Base-by-base conservation (phyloP, 108 stramenopile genomes). In the Nitzschia putrida region DNA sequence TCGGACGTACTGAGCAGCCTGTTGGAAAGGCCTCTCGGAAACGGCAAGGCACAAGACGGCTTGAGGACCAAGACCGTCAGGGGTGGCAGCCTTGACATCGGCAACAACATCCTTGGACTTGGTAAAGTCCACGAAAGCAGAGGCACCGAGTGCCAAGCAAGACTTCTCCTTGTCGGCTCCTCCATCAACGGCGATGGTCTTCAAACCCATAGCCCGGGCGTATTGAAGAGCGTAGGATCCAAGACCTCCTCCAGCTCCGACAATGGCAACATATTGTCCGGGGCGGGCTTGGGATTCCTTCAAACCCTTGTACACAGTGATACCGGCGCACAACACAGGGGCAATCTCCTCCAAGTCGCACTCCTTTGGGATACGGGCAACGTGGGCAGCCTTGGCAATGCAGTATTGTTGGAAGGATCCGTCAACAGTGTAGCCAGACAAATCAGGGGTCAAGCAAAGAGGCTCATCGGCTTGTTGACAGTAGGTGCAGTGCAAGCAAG, bases 201-300 rank as follows among this genome's bases (percentile, higher is more conserved):
- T 41, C 57, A 40, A 67, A 24, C 83, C 83, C 55, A 88, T 61
- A 6, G 78, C 72, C 57, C 66, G 71, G 41, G 80, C 83, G 12
- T 80, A 37, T 68, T 84, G 74, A 40, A 88, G 58, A 22, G 53
- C 81, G 76, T 84, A 68, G 45, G 71, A 68, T 49, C 87, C 87
- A 13, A 88, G 61, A 24, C 87, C 87, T 49, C 47, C 47, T 40
- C 87, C 87, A 60, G 82, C 61, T 34, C 87, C 87, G 14, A 72
- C 71, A 55, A 88, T 59, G 25, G 66, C 87, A 8, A 88, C 72
- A 13, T 24, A 37, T 64, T 78, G 59, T 11, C 72, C 78, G 6
- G 22, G 24, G 22, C 54, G 60, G 22, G 38, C 43, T 18, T 49
- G 14, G 6, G 47, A 34, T 34, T 49, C 34, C 56, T 70, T 57